Evolutionary conservation across 2,329 filamentous ascomycete genomes (phyloP).

Genomic region (Calonectria fujianensis): DNA sequence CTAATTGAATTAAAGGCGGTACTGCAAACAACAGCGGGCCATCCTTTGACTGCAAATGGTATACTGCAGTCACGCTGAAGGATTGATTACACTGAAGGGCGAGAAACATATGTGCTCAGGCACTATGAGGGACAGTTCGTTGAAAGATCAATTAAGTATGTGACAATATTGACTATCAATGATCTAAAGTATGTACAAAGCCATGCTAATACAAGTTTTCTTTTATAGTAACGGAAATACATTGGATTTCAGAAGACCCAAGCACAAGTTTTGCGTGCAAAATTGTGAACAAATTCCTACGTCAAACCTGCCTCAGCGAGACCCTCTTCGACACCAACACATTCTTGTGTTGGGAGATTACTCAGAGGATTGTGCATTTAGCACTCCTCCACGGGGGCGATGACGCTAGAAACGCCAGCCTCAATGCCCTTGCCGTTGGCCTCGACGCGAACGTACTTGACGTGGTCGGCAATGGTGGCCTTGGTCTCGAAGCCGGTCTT

Average conservation of each 20-base stretch:
- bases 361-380: not conserved
- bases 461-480: conserved; percentile 6
- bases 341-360: not conserved
- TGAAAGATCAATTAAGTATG: not conserved
- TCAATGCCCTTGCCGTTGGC: conserved; percentile 7
- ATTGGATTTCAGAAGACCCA: not conserved
- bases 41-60: not conserved
- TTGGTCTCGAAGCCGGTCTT: conserved; percentile 24
- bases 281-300: not conserved
- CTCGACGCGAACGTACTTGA: conserved; percentile 15
- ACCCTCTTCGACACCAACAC: not conserved
- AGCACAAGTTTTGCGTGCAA: no score
- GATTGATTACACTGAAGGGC: no score
- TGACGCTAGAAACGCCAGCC: not conserved
- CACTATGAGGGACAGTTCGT: no score
- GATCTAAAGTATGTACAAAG: conserved; percentile 17
- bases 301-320: not conserved
- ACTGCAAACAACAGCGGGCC: no score
- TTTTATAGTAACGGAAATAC: not conserved
- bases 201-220: not conserved
- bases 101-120: not conserved
- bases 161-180: conserved; percentile 6
- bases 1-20: no score
- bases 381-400: conserved; percentile 7
- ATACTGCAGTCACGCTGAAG: not conserved